These are phyloP conservation scores for Lathyrus oleraceus DNA, from an alignment of 306 rosid genomes.

Conservation along the genomic window DNA sequence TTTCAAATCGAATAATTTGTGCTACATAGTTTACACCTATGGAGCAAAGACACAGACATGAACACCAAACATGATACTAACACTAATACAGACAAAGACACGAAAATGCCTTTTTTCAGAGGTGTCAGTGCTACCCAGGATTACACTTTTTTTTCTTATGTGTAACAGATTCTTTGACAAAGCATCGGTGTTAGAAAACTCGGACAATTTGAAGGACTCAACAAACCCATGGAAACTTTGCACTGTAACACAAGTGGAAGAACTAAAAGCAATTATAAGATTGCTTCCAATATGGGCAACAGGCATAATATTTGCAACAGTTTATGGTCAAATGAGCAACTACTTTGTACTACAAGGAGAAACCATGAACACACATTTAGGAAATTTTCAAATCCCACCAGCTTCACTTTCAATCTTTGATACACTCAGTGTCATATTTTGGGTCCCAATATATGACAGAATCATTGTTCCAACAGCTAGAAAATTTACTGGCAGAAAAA, in stretches of 20 bases:
- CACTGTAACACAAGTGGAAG: conserved; percentile 88
- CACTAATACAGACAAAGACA: too few relatives aligned
- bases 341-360: conserved; percentile 71
- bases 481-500: conserved; percentile 56
- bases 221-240: conserved; percentile 66
- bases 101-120: too few relatives aligned
- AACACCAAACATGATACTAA: too few relatives aligned
- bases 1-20: too few relatives aligned
- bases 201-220: conserved; percentile 41
- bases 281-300: conserved; percentile 82
- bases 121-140: too few relatives aligned
- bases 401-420: conserved; percentile 70
- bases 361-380: conserved; percentile 50
- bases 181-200: conserved; percentile 59
- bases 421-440: conserved; percentile 67
- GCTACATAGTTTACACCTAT: too few relatives aligned
- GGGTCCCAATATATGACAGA: conserved; percentile 78
- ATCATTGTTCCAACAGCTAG: conserved; percentile 66
- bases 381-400: conserved; percentile 56
- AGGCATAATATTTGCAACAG: conserved; percentile 68
- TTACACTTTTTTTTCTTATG: too few relatives aligned
- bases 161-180: conserved; percentile 74
- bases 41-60: too few relatives aligned
- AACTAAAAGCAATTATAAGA: conserved; percentile 65
- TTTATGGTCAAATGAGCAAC: conserved; percentile 67